Evolutionary conservation across 257 asterid species (phyloP).

Genomic region (Scutellaria minor): DNA sequence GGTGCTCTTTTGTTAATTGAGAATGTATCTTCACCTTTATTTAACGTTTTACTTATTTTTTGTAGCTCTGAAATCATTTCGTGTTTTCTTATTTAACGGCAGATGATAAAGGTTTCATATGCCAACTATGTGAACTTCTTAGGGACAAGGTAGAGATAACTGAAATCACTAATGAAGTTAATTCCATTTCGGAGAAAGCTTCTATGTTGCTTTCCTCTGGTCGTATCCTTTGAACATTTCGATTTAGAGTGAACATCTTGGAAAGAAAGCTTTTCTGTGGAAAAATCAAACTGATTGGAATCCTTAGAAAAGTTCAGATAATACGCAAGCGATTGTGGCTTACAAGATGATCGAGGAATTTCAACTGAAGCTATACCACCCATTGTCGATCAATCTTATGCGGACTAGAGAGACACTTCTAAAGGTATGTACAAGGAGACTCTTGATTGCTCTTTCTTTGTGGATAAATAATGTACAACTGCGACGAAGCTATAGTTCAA

Average conservation of each 20-base stretch:
- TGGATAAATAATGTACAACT: no score
- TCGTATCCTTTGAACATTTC: slow-evolving; percentile 62
- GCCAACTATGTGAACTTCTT: slow-evolving; percentile 85
- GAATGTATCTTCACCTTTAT: background rate
- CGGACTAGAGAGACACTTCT: slow-evolving; percentile 78
- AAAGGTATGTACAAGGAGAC: slow-evolving; percentile 46
- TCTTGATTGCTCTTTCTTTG: no score
- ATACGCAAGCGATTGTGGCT: slow-evolving; percentile 51
- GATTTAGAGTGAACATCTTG: slow-evolving; percentile 17
- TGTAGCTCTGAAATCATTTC: slow-evolving; percentile 26
- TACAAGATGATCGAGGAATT: slow-evolving; percentile 71
- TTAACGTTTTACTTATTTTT: slow-evolving; percentile 3
- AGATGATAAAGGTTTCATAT: slow-evolving; percentile 76
- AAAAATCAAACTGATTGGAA: slow-evolving; percentile 14
- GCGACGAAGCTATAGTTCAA: no score
- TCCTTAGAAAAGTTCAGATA: slow-evolving; percentile 54
- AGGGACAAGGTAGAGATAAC: slow-evolving; percentile 77
- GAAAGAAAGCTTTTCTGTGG: background rate
- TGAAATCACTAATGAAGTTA: slow-evolving; percentile 49
- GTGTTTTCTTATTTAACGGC: slow-evolving; percentile 32
- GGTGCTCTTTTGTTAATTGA: slow-evolving; percentile 49
- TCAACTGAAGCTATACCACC: slow-evolving; percentile 62
- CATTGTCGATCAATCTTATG: slow-evolving; percentile 74
- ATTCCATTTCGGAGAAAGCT: slow-evolving; percentile 61
- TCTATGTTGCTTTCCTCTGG: slow-evolving; percentile 56